These are phyloP conservation scores for Xylaria sp. DNA, from an alignment of 2,329 filamentous ascomycete species.

Conservation along the genomic window DNA sequence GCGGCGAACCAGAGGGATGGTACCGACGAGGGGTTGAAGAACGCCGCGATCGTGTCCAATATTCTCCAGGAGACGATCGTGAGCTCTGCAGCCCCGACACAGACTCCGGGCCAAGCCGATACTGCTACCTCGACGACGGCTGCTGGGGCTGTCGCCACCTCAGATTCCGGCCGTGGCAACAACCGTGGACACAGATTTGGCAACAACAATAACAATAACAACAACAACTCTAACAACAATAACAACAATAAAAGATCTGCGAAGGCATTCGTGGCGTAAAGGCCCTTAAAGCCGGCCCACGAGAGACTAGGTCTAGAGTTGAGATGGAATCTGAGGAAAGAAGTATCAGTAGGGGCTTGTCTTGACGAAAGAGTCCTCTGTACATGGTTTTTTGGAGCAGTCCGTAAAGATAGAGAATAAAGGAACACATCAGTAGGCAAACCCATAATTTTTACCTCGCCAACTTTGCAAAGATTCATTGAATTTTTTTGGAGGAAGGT, in stretches of 20 bases:
- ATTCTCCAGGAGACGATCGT: conserved; percentile 50
- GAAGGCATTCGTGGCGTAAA: conserved; percentile 31
- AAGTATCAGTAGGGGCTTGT: conserved; percentile 1
- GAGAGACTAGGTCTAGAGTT: conserved; percentile 16
- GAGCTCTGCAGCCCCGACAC: conserved; percentile 47
- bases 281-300: conserved; percentile 19
- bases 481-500: not conserved
- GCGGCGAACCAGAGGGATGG: conserved; percentile 58
- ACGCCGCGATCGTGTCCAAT: conserved; percentile 54
- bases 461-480: not conserved
- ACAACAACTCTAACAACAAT: conserved; percentile 18
- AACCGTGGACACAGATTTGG: not conserved
- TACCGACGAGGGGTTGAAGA: conserved; percentile 45
- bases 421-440: not conserved
- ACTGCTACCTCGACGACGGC: conserved; percentile 16
- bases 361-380: not conserved
- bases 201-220: conserved; percentile 4
- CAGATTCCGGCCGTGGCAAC: not conserved
- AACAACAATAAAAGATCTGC: conserved; percentile 34
- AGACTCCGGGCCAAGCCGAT: conserved; percentile 46
- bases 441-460: not conserved
- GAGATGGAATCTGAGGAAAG: not conserved
- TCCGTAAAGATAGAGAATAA: conserved; percentile 11
- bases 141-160: conserved; percentile 5
- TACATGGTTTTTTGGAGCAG: conserved; percentile 25